Evolutionary conservation across 768 basidiomycete species (phyloP), one percentile per base, ranked within the genome.

Genomic region (Agaricus subrufescens): DNA sequence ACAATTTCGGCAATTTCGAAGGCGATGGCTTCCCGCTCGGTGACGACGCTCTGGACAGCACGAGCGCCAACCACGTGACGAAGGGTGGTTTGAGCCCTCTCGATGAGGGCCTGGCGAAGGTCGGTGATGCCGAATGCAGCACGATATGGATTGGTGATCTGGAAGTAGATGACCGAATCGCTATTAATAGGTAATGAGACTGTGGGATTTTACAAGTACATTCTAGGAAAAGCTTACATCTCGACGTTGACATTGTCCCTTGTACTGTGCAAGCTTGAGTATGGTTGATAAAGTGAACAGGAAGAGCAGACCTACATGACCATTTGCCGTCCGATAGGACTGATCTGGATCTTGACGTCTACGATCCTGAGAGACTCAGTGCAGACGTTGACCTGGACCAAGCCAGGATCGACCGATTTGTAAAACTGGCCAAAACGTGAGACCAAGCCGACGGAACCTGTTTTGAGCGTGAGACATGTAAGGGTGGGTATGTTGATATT

Each of bases 1-100:
- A 98, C 93, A 56, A 97, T 94, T 71, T 96, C 92, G 52, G 94
- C 96, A 59, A 98, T 97, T 72, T 98, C 95, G 65, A 89, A 87
- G 9, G 95, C 95, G 61, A 97, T 94, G 42, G 89, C 94, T 65
- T 98, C 96, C 59, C 96, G 91, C 73, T 98, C 96, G 3, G 94
- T 96, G 59, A 98, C 92, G 56, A 98, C 90, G 63, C 84, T 86
- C 71, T 98, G 96, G n/a, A 98, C 91, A 0, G 89, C 86, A 25
- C 93, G 88, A 3, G 93, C 91, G 60, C 96, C 96, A 34, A 97
- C 94, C 67, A 98, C 94, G 65, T 98, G 94, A n/a, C 96, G 86
- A 23, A 98, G 80, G 14, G 96, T 99, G 2, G 96, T 98, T 75
- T 97, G 91, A 0, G 90, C 86, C 61, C 91, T 86, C 69, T 92